A percentile compares a stretch with the other conserved stretches of the same genome.
Evolutionary conservation across 306 rosid genomes (phyloP).

Genomic region (Dryas alaskensis): DNA sequence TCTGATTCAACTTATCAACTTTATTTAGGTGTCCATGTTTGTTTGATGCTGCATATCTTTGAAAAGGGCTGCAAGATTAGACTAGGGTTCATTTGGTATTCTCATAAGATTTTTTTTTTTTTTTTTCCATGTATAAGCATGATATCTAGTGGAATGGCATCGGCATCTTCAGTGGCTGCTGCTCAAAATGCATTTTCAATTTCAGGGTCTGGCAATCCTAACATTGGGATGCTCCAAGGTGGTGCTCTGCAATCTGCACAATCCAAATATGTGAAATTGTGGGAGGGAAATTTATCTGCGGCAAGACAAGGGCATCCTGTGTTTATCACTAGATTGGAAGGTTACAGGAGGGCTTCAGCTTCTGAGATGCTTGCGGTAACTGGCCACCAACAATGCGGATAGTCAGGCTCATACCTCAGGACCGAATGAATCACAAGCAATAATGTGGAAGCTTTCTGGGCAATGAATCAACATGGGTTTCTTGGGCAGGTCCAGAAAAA

Average conservation of each 20-base stretch:
- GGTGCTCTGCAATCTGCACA: slow-evolving; percentile 60
- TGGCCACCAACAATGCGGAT: slow-evolving; percentile 93
- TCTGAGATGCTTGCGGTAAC: slow-evolving; percentile 92
- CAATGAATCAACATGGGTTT: slow-evolving; percentile 92
- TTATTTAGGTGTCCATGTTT: too few relatives aligned
- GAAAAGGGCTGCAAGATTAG: neutral
- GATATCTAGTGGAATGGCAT: slow-evolving; percentile 97
- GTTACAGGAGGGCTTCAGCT: slow-evolving; percentile 82
- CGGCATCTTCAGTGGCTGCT: slow-evolving; percentile 56
- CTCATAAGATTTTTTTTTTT: neutral
- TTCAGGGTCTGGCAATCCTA: slow-evolving; percentile 68
- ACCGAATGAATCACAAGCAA: slow-evolving; percentile 98
- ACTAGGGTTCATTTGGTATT: too few relatives aligned
- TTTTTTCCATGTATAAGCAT: slow-evolving; percentile 36
- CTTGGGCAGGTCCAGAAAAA: slow-evolving; percentile 91
- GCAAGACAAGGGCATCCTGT: slow-evolving; percentile 97
- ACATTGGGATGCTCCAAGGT: slow-evolving; percentile 71
- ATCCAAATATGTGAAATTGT: slow-evolving; percentile 89
- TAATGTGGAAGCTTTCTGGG: slow-evolving; percentile 91
- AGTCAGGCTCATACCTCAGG: slow-evolving; percentile 90
- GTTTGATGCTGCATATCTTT: neutral
- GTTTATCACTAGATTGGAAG: slow-evolving; percentile 89
- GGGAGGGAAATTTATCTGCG: slow-evolving; percentile 99
- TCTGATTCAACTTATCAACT: neutral
- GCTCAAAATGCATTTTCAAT: slow-evolving; percentile 82